Evolutionary conservation across 192 early-diverging fungal genomes (phyloP), one percentile per base, ranked within the genome.

Genomic region (Linnemannia schmuckeri): DNA sequence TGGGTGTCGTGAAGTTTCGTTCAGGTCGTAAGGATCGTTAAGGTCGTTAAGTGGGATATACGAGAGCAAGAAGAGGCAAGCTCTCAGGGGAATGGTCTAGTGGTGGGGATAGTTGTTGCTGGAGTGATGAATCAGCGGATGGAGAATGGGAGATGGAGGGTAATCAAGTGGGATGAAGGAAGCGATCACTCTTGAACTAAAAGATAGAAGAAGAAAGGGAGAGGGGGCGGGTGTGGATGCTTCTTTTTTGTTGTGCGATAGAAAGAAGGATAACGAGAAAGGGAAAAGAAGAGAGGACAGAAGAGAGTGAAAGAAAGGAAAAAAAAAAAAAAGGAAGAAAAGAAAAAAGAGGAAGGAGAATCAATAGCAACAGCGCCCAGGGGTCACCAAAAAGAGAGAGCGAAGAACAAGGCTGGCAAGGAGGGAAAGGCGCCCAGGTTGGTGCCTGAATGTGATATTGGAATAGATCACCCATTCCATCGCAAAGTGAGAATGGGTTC

Each of bases 181-280:
- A 10, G 42, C 9, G 63, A 70, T 37, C 40, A 66, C 27, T 24
- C 22, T 63, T 24, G n/a, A 27, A 33, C 27, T 27, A 24, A 46
- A 52, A 15, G 38, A 24, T 5, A 71, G n/a, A 71, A 13, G 24
- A 44, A 24, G 44, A 72, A 24, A 72, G 70, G 44, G 40, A 46
- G n/a, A 49, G 8, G 44, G 47, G 72, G n/a, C 10, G 6, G 18
- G 24, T 0, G 4, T 72, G 72, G 41, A 73, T 73, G 72, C 30
- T 33, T n/a, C 35, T 49, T 52, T 55, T 49, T 33, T 30, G 22
- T 30, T 30, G 33, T 8, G 63, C 30, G 27, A 33, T 10, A 68
- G 47, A 68, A 77, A 70, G 69, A 49, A 77, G 44, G 55, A 70
- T 35, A 70, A 49, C 33, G 49, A 70, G 69, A 49, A 49, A 74